A percentile compares a stretch with the other conserved stretches of the same genome.
These are phyloP conservation scores for Taphrina confusa DNA, from an alignment of 1,139 yeast species.

Conservation along the genomic window DNA sequence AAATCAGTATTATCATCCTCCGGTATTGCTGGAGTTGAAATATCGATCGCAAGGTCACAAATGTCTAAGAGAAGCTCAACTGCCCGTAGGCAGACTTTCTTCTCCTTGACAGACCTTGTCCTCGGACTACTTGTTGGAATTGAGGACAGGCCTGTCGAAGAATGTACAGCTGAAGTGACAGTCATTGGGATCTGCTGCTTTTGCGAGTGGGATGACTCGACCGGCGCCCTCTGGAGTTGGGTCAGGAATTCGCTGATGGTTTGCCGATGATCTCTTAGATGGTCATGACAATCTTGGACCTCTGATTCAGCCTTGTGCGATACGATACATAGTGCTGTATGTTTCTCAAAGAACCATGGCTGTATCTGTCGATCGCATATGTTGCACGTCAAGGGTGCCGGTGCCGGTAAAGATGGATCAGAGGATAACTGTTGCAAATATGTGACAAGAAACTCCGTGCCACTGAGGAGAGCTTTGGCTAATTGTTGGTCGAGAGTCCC, in stretches of 20 bases:
- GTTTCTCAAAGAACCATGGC: conserved; percentile 94
- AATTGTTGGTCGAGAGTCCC: conserved; percentile 62
- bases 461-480: conserved; percentile 78
- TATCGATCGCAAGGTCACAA: conserved; percentile 72
- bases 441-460: conserved; percentile 78
- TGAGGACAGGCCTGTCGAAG: background rate
- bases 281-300: conserved; percentile 76
- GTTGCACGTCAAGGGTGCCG: conserved; percentile 77
- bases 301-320: conserved; percentile 83
- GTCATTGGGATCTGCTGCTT: background rate
- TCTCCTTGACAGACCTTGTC: conserved; percentile 17
- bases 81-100: conserved; percentile 46
- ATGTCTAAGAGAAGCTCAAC: conserved; percentile 64
- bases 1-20: conserved; percentile 40
- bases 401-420: conserved; percentile 58
- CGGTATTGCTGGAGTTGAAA: conserved; percentile 57
- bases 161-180: background rate
- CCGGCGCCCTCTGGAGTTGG: conserved; percentile 42
- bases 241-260: conserved; percentile 55
- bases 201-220: too few species aligned
- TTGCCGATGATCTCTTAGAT: conserved; percentile 69
- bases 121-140: too few species aligned
- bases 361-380: conserved; percentile 92
- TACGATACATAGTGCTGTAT: conserved; percentile 80
- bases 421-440: conserved; percentile 67